A percentile compares a stretch with the other conserved stretches of the same genome.
Conservation (phyloP, 441 rosid species). For the Theobroma grandiflorum region DNA sequence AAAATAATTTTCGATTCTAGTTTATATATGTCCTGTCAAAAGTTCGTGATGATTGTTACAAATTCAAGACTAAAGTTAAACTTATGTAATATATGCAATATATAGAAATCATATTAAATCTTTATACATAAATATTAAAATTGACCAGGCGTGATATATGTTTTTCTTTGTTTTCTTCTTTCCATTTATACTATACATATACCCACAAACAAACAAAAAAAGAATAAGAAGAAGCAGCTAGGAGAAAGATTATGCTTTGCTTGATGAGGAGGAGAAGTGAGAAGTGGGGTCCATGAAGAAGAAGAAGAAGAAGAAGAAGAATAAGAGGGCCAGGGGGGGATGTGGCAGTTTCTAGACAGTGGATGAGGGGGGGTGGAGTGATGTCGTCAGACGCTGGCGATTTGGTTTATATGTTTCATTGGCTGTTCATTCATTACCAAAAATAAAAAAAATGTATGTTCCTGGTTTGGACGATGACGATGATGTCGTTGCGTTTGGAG, state of each 20-base stretch:
- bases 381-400: neutral
- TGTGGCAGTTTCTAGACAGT: too few species aligned
- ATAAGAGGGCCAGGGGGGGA: neutral
- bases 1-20: too few species aligned
- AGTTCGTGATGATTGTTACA: neutral
- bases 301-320: neutral
- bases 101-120: too few species aligned
- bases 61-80: too few species aligned
- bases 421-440: neutral
- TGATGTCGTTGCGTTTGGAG: neutral
- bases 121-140: too few species aligned
- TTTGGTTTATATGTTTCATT: neutral
- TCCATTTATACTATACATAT: neutral
- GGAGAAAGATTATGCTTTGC: conserved; percentile 41
- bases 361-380: neutral
- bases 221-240: neutral
- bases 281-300: neutral
- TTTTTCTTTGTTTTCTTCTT: neutral
- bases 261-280: conserved; percentile 33
- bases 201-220: neutral
- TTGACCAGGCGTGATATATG: too few species aligned
- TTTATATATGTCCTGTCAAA: too few species aligned
- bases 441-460: neutral
- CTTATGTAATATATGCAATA: too few species aligned
- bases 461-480: neutral